phyloP scores from a whole-genome alignment of 345 rosid genomes.

The Salix koriyanagi region DNA sequence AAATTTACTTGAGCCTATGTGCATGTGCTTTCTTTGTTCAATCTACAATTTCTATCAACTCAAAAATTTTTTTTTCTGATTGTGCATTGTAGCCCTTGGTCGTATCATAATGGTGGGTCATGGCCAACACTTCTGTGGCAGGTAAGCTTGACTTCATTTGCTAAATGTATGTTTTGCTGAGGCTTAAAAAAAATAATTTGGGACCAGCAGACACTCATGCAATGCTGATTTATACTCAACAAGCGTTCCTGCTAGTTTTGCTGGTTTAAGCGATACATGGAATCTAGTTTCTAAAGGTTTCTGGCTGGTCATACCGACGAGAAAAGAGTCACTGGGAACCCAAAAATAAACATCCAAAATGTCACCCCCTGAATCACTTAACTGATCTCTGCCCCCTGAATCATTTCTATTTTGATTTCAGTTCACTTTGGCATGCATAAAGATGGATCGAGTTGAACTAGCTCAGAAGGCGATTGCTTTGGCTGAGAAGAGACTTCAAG shows the following conservation, averaged over 20 bases:
- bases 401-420: slow-evolving; percentile 21
- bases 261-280: not conserved
- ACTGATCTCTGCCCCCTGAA: not conserved
- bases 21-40: not conserved
- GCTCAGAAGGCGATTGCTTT: slow-evolving; percentile 73
- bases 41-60: not conserved
- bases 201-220: not conserved
- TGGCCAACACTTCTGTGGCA: slow-evolving; percentile 99
- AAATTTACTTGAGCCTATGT: not conserved
- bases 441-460: slow-evolving; percentile 73
- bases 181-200: not conserved
- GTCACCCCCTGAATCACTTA: not conserved
- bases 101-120: slow-evolving; percentile 97
- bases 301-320: not conserved
- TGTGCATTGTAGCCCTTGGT: slow-evolving; percentile 75
- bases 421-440: slow-evolving; percentile 97
- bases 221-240: not conserved
- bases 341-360: not conserved
- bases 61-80: slow-evolving; percentile 3
- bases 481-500: slow-evolving; percentile 75
- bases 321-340: not conserved
- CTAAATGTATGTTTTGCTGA: not conserved
- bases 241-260: not conserved
- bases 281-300: not conserved
- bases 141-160: slow-evolving; percentile 38